A percentile compares a stretch with the other conserved stretches of the same genome.
These are phyloP conservation scores for Cladophialophora immunda DNA, from an alignment of 2,329 filamentous ascomycete genomes.

Conservation along the genomic window DNA sequence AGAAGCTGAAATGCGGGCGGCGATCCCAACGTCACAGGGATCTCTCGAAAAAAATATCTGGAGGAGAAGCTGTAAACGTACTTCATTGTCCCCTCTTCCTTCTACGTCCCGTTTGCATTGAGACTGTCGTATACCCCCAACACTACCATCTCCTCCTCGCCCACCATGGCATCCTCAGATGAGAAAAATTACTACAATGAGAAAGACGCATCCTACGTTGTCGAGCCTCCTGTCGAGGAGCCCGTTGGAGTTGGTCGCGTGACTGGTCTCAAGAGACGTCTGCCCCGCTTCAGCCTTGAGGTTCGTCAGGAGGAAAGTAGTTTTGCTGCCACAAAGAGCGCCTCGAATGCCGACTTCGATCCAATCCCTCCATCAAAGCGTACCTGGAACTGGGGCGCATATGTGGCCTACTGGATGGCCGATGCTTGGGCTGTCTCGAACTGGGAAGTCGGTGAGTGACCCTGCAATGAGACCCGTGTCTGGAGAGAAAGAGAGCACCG, in stretches of 20 bases:
- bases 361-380: slow-evolving; percentile 52
- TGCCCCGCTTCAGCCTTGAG: slow-evolving; percentile 32
- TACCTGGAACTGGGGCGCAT: slow-evolving; percentile 53
- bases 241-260: slow-evolving; percentile 29
- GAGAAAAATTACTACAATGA: slow-evolving; percentile 25
- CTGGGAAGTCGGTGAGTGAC: slow-evolving; percentile 38
- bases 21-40: slow-evolving; percentile 1
- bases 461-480: slow-evolving; percentile 4
- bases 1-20: neutral
- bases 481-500: slow-evolving; percentile 10
- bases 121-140: slow-evolving; percentile 2
- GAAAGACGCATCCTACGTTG: slow-evolving; percentile 24
- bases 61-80: neutral
- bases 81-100: neutral
- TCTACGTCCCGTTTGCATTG: slow-evolving; percentile 29
- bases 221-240: slow-evolving; percentile 25
- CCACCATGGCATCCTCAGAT: slow-evolving; percentile 30
- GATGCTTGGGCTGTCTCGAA: slow-evolving; percentile 42
- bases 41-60: neutral
- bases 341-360: slow-evolving; percentile 40
- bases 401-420: slow-evolving; percentile 56
- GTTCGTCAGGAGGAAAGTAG: slow-evolving; percentile 39
- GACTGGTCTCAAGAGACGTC: slow-evolving; percentile 25
- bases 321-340: slow-evolving; percentile 32
- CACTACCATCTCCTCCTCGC: neutral